These are phyloP conservation scores for Cyberlindnera euphorbiae DNA, from an alignment of 805 yeast species.

Conservation along the genomic window DNA sequence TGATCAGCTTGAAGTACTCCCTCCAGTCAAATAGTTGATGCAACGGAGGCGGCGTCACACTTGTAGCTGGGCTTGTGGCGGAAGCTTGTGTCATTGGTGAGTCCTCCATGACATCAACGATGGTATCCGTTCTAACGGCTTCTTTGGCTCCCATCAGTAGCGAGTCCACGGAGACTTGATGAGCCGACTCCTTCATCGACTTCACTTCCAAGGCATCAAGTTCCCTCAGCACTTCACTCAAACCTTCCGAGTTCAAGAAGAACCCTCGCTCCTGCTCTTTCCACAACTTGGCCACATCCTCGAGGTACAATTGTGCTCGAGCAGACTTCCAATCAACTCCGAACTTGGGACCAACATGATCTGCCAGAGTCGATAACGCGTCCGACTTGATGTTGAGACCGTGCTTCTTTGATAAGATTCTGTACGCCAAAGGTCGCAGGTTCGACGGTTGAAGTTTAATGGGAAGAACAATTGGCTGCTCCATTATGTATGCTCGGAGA, in stretches of 20 bases:
- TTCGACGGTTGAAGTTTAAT: conserved; percentile 74
- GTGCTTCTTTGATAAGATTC: conserved; percentile 86
- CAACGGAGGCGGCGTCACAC: conserved; percentile 24
- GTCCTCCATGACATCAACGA: conserved; percentile 12
- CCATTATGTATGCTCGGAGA: conserved; percentile 10
- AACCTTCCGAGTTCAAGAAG: conserved; percentile 74
- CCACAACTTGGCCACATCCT: conserved; percentile 79
- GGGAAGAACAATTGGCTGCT: conserved; percentile 50
- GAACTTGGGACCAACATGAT: conserved; percentile 67
- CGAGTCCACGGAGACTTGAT: conserved; percentile 12
- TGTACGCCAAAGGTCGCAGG: conserved; percentile 85
- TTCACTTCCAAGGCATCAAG: conserved; percentile 27
- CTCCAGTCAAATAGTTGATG: conserved; percentile 51
- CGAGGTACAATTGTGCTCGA: conserved; percentile 58
- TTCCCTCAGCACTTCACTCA: conserved; percentile 61
- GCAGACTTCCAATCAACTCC: conserved; percentile 85
- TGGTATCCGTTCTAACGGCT: conserved; percentile 10
- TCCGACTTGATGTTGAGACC: conserved; percentile 86
- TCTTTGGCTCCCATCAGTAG: conserved; percentile 5
- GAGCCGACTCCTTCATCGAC: conserved; percentile 4
- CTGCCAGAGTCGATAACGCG: conserved; percentile 70
- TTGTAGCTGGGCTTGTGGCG: conserved; percentile 23
- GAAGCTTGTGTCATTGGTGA: background rate
- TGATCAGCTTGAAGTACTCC: conserved; percentile 64
- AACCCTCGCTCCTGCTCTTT: conserved; percentile 84